Percentiles rank a stretch among this genome's conserved stretches.
These are phyloP conservation scores for Colletotrichum nymphaeae DNA, from an alignment of 2,329 filamentous ascomycete species.

Conservation along the genomic window DNA sequence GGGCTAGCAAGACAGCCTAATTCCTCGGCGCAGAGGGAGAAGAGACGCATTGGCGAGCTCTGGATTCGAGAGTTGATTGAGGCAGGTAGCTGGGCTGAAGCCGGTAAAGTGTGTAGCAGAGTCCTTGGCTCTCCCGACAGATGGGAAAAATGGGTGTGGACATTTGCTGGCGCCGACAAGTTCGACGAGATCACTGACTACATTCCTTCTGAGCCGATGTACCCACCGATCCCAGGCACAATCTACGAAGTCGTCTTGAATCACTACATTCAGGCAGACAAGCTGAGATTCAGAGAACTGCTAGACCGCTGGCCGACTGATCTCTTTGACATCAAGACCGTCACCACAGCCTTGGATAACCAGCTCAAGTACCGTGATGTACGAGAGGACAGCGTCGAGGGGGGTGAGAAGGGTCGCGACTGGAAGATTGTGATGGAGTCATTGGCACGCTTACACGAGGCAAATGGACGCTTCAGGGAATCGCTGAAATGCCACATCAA, in stretches of 20 bases:
- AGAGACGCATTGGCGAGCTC: slow-evolving; percentile 88
- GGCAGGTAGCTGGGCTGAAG: slow-evolving; percentile 78
- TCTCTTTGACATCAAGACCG: slow-evolving; percentile 81
- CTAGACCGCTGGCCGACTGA: slow-evolving; percentile 87
- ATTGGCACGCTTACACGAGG: slow-evolving; percentile 85
- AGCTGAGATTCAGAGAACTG: slow-evolving; percentile 79
- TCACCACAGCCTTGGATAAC: slow-evolving; percentile 83
- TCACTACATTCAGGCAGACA: slow-evolving; percentile 86
- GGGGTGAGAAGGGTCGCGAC: slow-evolving; percentile 78
- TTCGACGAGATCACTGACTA: slow-evolving; percentile 91
- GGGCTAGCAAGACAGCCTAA: slow-evolving; percentile 26
- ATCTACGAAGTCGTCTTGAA: slow-evolving; percentile 91
- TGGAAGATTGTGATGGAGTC: slow-evolving; percentile 92
- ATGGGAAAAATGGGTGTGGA: slow-evolving; percentile 98
- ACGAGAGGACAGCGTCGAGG: slow-evolving; percentile 79
- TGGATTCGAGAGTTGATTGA: slow-evolving; percentile 91
- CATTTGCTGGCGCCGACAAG: slow-evolving; percentile 85
- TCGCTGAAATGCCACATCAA: slow-evolving; percentile 90
- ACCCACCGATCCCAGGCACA: slow-evolving; percentile 80
- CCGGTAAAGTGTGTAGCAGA: slow-evolving; percentile 83
- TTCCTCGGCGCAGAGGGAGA: slow-evolving; percentile 78
- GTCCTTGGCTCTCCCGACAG: slow-evolving; percentile 82
- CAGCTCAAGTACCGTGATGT: slow-evolving; percentile 83
- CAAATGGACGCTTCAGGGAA: slow-evolving; percentile 83
- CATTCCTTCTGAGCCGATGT: slow-evolving; percentile 82